Percentiles rank a stretch among this genome's conserved stretches.
These are phyloP conservation scores for Boletus reticulatus DNA, from an alignment of 768 basidiomycete species.

Conservation along the genomic window DNA sequence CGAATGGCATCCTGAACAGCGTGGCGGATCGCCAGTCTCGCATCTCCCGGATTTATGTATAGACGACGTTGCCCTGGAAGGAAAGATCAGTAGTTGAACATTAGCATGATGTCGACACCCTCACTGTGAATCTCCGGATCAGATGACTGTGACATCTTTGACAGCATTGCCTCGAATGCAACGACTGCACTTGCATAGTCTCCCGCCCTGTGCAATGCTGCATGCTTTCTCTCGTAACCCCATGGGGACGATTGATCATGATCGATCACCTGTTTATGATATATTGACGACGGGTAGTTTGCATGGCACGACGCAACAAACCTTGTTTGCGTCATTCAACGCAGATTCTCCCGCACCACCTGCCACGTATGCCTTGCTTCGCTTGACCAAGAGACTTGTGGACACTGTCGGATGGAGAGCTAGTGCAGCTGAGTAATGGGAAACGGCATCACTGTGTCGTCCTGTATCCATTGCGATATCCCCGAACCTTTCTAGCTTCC, in stretches of 20 bases:
- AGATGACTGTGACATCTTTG: background rate
- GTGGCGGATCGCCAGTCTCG: background rate
- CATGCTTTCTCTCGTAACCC: background rate
- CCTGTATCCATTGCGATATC: too few species aligned
- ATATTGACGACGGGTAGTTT: background rate
- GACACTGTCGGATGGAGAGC: background rate
- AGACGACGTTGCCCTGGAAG: background rate
- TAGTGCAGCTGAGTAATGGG: too few species aligned
- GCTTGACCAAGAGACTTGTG: background rate
- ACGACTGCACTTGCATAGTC: background rate
- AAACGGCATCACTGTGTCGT: too few species aligned
- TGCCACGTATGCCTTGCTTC: background rate
- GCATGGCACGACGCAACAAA: background rate
- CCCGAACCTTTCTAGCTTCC: too few species aligned
- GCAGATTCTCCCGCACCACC: background rate
- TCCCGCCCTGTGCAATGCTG: background rate
- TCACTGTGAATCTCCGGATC: background rate
- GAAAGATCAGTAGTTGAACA: background rate
- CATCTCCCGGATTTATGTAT: background rate
- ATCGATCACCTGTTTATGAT: background rate
- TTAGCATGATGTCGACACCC: background rate
- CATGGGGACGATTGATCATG: background rate
- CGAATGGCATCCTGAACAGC: background rate
- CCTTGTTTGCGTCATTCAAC: background rate
- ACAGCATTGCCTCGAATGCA: background rate